Percentiles rank a stretch among this genome's conserved stretches.
Evolutionary conservation across 441 rosid genomes (phyloP).

Genomic region (Populus tomentosa): DNA sequence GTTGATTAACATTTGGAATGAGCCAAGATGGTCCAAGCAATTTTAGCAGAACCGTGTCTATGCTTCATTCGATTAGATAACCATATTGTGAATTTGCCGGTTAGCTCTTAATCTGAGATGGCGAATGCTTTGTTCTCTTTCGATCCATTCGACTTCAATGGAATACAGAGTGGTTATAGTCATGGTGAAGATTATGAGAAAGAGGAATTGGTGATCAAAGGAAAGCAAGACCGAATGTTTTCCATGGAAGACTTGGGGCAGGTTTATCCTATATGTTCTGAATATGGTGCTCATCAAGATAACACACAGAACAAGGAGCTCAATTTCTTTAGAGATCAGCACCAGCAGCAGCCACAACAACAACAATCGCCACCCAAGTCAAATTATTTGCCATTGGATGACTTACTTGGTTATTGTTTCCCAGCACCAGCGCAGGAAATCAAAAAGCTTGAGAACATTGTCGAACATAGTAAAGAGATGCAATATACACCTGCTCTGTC

Average conservation of each 20-base stretch:
- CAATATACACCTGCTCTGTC: conserved; percentile 10
- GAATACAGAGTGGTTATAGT: conserved; percentile 22
- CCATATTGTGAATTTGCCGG: conserved; percentile 9
- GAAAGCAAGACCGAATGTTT: conserved; percentile 9
- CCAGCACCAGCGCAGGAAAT: conserved; percentile 13
- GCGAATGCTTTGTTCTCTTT: conserved; percentile 23
- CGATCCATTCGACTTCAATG: conserved; percentile 22
- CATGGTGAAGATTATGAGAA: conserved; percentile 3
- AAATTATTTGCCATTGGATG: conserved; percentile 7
- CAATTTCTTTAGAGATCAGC: conserved; percentile 1
- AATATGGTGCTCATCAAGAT: conserved; percentile 10
- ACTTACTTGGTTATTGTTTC: conserved; percentile 16
- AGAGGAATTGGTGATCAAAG: conserved; percentile 6
- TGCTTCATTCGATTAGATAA: conserved; percentile 1
- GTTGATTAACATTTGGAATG: neutral
- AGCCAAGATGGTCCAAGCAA: neutral
- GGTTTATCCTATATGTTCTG: conserved; percentile 9
- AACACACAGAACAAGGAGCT: conserved; percentile 5
- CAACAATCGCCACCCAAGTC: conserved; percentile 2
- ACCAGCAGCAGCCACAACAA: conserved; percentile 5
- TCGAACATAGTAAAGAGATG: neutral
- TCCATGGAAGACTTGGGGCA: conserved; percentile 18
- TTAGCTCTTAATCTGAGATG: conserved; percentile 14
- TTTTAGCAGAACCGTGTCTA: neutral
- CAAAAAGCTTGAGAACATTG: conserved; percentile 9